Evolutionary conservation across 192 early-diverging fungal genomes (phyloP).

Genomic region (Funneliformis geosporum): DNA sequence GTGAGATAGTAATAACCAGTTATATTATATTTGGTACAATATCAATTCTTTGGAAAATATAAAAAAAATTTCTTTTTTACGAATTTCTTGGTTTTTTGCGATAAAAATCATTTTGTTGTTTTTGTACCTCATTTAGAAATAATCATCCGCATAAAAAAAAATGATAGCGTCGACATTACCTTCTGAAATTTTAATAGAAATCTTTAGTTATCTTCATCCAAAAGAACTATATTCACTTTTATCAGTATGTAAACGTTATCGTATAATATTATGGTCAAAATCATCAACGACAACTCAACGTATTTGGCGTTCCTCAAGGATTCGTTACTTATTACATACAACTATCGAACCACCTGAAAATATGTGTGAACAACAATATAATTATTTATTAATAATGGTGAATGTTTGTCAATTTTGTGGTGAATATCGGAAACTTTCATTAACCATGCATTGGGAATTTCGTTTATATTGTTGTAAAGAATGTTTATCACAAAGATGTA

Average conservation of each 20-base stretch:
- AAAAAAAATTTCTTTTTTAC: too few relatives aligned
- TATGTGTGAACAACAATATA: slow-evolving; percentile 7
- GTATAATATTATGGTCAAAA: not conserved
- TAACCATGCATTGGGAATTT: slow-evolving; percentile 20
- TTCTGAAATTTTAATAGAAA: slow-evolving; percentile 15
- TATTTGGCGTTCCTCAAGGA: slow-evolving; percentile 16
- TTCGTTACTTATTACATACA: not conserved
- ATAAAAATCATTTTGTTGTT: too few relatives aligned
- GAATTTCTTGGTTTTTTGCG: too few relatives aligned
- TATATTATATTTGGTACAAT: too few relatives aligned
- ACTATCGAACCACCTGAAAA: not conserved
- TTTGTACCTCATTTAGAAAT: not conserved
- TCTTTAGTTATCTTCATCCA: slow-evolving; percentile 18
- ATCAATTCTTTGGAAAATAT: too few relatives aligned
- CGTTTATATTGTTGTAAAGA: not conserved
- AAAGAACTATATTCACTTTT: slow-evolving; percentile 11
- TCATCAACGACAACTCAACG: not conserved
- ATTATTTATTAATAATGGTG: not conserved
- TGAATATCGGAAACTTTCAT: not conserved
- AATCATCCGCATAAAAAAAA: not conserved
- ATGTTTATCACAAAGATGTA: not conserved
- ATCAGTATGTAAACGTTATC: slow-evolving; percentile 5
- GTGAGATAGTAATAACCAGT: too few relatives aligned
- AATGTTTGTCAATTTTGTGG: slow-evolving; percentile 5
- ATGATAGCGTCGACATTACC: slow-evolving; percentile 9